Base-by-base conservation (phyloP, 2,329 filamentous ascomycete species). In the Paecilomyces fulvus region DNA sequence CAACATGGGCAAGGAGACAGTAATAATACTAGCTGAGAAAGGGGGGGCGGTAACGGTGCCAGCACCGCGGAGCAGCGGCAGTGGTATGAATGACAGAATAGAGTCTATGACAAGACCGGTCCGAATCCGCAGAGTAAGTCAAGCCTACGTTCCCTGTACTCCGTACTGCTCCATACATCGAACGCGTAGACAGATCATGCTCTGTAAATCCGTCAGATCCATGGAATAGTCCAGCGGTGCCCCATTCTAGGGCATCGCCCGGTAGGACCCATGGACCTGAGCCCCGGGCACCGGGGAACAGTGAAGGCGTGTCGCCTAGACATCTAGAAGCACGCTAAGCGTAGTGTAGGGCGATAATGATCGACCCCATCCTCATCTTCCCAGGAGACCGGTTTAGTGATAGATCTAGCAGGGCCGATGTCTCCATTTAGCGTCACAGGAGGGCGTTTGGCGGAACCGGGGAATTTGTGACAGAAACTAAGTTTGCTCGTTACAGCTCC, bases 231-330 rank as follows among this genome's bases (percentile, higher is more conserved):
- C 52, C 52, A 53, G 23, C 30, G n/a, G n/a, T n/a, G 52, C 52
- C 52, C 52, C 52, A 23, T 20, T 53, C 21, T 17, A 28, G 30
- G 52, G n/a, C 21, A 23, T 21, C 33, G 23, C 21, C 52, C 20
- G 30, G 52, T 28, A 58, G 17, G 61, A 67, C 62, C 68, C 65
- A 65, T 62, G 58, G 63, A 63, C 67, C 65, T 67, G 59, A 66
- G 58, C 62, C 60, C 64, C 63, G 66, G 67, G 64, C 66, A 64
- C 65, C 68, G 68, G 69, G 69, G 69, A 71, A 70, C 63, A 66
- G 58, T 59, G 61, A 60, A 64, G 59, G 61, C 58, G 58, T 58
- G 55, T 59, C 60, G 61, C 62, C 43, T 48, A 30, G 54, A 23
- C 30, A 61, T 63, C 63, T 67, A 65, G 63, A 64, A 64, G 59